Percentiles rank a stretch among this genome's conserved stretches.
phyloP scores from a whole-genome alignment of 371 early-diverging fungal genomes.

The Mucor racemosus region DNA sequence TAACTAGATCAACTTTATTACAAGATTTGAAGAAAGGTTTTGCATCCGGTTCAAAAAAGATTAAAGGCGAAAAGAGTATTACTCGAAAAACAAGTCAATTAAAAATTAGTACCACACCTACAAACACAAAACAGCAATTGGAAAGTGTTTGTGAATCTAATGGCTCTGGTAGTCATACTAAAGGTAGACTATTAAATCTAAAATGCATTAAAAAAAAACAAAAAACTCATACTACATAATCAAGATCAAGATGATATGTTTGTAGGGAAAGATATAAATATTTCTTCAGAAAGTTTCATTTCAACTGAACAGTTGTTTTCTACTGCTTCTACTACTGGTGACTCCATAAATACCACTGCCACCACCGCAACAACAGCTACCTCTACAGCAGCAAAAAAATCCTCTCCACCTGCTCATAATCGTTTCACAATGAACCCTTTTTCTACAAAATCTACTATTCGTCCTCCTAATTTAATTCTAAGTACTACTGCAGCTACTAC shows the following conservation, averaged over 20 bases:
- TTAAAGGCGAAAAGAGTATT: conserved; percentile 8
- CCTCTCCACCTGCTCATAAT: not conserved
- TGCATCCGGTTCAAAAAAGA: conserved; percentile 1
- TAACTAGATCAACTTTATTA: conserved; percentile 24
- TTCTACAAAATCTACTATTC: not conserved
- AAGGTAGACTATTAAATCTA: not conserved
- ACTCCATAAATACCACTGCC: not conserved
- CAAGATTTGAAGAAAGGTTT: conserved; percentile 27
- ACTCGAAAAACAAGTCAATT: conserved; percentile 12
- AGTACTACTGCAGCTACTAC: not conserved
- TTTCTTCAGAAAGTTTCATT: conserved; percentile 25
- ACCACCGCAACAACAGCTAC: not conserved
- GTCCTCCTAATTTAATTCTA: not conserved
- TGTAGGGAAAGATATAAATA: conserved; percentile 26
- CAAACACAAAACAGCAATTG: not conserved
- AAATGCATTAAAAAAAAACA: not conserved
- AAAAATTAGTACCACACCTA: conserved; percentile 4
- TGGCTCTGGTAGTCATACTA: not conserved
- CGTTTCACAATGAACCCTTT: not conserved
- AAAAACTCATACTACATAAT: not conserved
- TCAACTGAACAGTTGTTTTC: conserved; percentile 25
- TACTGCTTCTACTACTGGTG: not conserved
- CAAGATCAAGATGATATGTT: conserved; percentile 21
- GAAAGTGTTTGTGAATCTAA: not conserved
- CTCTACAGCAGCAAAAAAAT: not conserved